phyloP scores from a whole-genome alignment of 495 filamentous ascomycete species.

The Cairneyella variabilis region DNA sequence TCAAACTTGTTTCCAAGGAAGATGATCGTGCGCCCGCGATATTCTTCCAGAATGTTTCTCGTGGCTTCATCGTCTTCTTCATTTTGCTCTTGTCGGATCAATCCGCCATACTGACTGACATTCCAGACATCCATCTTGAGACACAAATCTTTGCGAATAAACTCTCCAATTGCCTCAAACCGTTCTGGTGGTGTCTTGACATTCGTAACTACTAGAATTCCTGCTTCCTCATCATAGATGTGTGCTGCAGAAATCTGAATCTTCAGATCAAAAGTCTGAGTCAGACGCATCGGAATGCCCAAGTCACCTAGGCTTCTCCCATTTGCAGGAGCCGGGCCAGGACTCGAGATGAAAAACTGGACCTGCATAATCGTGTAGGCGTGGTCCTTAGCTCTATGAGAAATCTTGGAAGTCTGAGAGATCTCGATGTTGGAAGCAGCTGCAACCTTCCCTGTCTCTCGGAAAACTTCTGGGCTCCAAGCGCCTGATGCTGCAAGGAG shows the following conservation, averaged over 20 bases:
- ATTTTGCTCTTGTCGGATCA: conserved; percentile 3
- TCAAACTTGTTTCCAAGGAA: conserved; percentile 14
- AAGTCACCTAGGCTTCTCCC: neutral
- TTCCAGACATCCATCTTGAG: conserved; percentile 17
- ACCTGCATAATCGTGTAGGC: conserved; percentile 3
- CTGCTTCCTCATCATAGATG: conserved; percentile 10
- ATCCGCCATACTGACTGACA: conserved; percentile 7
- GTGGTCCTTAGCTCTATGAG: conserved; percentile 10
- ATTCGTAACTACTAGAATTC: conserved; percentile 7
- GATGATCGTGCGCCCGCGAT: conserved; percentile 7
- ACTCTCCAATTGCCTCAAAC: conserved; percentile 12
- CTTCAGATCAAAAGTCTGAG: conserved; percentile 7
- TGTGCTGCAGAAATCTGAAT: conserved; percentile 10
- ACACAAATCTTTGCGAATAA: conserved; percentile 8
- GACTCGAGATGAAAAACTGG: conserved; percentile 3
- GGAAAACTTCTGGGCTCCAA: neutral
- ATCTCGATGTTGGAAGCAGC: neutral
- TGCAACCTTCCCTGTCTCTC: neutral
- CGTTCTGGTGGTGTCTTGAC: conserved; percentile 1
- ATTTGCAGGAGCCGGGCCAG: neutral
- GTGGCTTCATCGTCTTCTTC: conserved; percentile 1
- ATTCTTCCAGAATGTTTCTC: conserved; percentile 5
- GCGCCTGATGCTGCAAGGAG: neutral
- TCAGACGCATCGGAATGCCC: neutral
- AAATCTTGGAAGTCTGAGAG: conserved; percentile 4